These are phyloP conservation scores for Globisporangium cylindrosporum DNA, from an alignment of 352 stramenopile species.

Conservation along the genomic window DNA sequence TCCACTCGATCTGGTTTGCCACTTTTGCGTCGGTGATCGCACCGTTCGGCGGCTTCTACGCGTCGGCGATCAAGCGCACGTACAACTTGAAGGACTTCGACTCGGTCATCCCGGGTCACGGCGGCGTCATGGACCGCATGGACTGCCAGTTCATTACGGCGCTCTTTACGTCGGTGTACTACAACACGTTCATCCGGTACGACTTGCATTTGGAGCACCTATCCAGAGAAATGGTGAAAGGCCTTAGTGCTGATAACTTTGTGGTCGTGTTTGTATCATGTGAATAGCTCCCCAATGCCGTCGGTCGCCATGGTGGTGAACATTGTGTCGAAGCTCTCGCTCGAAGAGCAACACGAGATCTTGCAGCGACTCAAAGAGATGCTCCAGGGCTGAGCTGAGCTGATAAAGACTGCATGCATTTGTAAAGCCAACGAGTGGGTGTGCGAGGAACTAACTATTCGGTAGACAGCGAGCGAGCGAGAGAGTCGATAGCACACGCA, in stretches of 20 bases:
- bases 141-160: slow-evolving; percentile 97
- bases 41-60: slow-evolving; percentile 99
- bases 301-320: slow-evolving; percentile 76
- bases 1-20: slow-evolving; percentile 96
- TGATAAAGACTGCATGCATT: not conserved
- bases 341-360: slow-evolving; percentile 70
- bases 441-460: not conserved
- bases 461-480: slow-evolving; percentile 12
- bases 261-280: not conserved
- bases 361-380: slow-evolving; percentile 65
- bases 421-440: not conserved
- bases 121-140: slow-evolving; percentile 96
- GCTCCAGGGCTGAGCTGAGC: slow-evolving; percentile 27
- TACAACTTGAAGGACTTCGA: slow-evolving; percentile 99
- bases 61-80: slow-evolving; percentile 98
- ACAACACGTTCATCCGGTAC: slow-evolving; percentile 95
- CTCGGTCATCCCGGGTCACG: slow-evolving; percentile 97
- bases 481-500: not conserved
- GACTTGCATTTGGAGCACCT: not conserved
- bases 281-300: slow-evolving; percentile 47
- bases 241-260: not conserved
- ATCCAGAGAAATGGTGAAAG: not conserved
- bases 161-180: slow-evolving; percentile 96
- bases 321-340: slow-evolving; percentile 57
- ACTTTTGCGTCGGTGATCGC: slow-evolving; percentile 98